These are phyloP conservation scores for Phialophora expanda DNA, from an alignment of 2,329 filamentous ascomycete species.

Conservation along the genomic window DNA sequence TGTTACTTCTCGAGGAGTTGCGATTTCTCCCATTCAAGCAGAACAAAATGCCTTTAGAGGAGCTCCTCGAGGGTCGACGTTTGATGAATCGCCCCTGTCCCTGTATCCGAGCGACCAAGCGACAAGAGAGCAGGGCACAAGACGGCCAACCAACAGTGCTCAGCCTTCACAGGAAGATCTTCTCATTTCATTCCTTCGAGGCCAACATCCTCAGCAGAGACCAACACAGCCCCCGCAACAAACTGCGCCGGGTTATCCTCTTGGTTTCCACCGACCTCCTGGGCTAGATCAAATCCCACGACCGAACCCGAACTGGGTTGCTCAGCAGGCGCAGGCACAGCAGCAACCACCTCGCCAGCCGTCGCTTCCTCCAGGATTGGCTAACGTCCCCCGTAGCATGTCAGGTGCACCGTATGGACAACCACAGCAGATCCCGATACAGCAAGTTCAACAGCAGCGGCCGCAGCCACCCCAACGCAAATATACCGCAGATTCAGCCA, in stretches of 20 bases:
- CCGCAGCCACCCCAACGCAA: constrained; percentile 34
- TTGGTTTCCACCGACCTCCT: constrained; percentile 51
- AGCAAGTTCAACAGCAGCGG: constrained; percentile 24
- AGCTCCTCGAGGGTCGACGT: constrained; percentile 38
- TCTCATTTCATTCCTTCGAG: constrained; percentile 30
- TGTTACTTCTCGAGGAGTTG: constrained; percentile 19
- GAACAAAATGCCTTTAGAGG: constrained; percentile 27
- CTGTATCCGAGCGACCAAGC: constrained; percentile 44
- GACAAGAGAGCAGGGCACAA: constrained; percentile 42
- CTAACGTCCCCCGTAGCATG: constrained; percentile 44
- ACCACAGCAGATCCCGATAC: constrained; percentile 26
- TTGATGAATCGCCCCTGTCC: constrained; percentile 54
- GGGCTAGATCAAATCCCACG: constrained; percentile 51
- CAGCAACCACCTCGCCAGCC: constrained; percentile 28
- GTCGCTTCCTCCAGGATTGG: constrained; percentile 29
- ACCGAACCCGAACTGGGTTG: constrained; percentile 40
- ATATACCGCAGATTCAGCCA: constrained; percentile 40
- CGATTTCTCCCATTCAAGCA: constrained; percentile 24
- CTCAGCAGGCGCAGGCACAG: constrained; percentile 27
- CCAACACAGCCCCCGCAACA: constrained; percentile 44
- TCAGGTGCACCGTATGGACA: constrained; percentile 26
- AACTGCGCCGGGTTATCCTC: constrained; percentile 39
- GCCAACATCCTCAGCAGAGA: constrained; percentile 46
- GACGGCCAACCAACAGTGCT: constrained; percentile 47
- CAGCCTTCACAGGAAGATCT: constrained; percentile 49